phyloP scores from a whole-genome alignment of 2,329 filamentous ascomycete genomes.

The Samsoniella hepiali region DNA sequence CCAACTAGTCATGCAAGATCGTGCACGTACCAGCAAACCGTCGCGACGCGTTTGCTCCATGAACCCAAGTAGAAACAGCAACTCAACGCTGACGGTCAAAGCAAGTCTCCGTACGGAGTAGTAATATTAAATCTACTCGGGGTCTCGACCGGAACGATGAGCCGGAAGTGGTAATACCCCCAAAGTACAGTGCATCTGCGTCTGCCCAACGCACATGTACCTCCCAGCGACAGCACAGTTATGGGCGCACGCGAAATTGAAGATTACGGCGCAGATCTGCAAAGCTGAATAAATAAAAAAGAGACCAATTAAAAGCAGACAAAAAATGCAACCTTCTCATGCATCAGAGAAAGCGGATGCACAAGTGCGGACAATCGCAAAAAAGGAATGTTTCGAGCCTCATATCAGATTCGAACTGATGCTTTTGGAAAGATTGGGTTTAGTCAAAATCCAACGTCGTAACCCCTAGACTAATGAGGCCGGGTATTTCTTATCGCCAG shows the following conservation, averaged over 20 bases:
- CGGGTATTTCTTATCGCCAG: not conserved
- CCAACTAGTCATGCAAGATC: constrained; percentile 7
- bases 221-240: too few species aligned
- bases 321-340: not conserved
- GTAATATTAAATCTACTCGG: too few species aligned
- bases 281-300: too few species aligned
- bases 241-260: too few species aligned
- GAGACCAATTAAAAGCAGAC: too few species aligned
- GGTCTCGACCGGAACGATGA: not conserved
- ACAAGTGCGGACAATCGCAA: not conserved
- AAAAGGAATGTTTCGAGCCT: constrained; percentile 17
- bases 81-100: too few species aligned
- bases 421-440: constrained; percentile 21
- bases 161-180: too few species aligned
- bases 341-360: not conserved
- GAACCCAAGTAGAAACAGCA: not conserved
- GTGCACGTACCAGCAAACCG: constrained; percentile 6
- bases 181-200: too few species aligned
- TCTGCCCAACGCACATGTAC: too few species aligned
- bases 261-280: too few species aligned
- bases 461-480: constrained; percentile 26
- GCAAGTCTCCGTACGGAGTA: too few species aligned
- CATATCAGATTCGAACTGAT: constrained; percentile 27
- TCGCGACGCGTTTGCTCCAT: not conserved
- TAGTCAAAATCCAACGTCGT: constrained; percentile 25